Conservation (phyloP, 768 basidiomycete species). For the Hirschioporus abietinus region DNA sequence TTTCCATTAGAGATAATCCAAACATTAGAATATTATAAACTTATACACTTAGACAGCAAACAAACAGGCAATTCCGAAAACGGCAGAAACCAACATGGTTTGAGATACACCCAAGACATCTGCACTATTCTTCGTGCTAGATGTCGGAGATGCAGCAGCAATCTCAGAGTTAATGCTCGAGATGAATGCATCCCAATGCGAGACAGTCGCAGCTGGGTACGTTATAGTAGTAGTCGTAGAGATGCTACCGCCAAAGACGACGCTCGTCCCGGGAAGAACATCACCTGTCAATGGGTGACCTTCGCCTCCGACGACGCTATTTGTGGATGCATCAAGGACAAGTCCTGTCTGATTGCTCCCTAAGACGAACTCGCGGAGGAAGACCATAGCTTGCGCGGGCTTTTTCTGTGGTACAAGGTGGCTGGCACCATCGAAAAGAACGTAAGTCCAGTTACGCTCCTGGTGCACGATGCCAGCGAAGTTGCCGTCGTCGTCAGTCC, state of each 20-base stretch:
- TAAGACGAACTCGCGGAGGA: slow-evolving; percentile 63
- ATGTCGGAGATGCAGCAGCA: not conserved
- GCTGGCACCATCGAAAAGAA: slow-evolving; percentile 32
- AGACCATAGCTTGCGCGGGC: slow-evolving; percentile 50
- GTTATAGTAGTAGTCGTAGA: slow-evolving; percentile 21
- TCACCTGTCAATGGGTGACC: slow-evolving; percentile 37
- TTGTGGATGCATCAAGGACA: slow-evolving; percentile 31
- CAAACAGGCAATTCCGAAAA: not conserved
- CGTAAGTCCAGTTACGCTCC: slow-evolving; percentile 56
- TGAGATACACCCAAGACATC: not conserved
- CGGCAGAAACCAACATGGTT: not conserved
- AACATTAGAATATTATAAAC: not conserved
- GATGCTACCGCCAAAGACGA: slow-evolving; percentile 47
- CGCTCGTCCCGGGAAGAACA: slow-evolving; percentile 47
- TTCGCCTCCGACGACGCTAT: slow-evolving; percentile 45
- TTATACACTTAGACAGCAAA: not conserved
- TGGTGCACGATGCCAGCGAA: slow-evolving; percentile 72
- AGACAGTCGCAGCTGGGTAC: slow-evolving; percentile 26
- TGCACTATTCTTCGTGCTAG: not conserved
- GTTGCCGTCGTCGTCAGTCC: slow-evolving; percentile 53
- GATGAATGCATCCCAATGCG: slow-evolving; percentile 26
- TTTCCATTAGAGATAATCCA: not conserved
- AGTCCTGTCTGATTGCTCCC: slow-evolving; percentile 57
- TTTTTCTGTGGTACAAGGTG: slow-evolving; percentile 32
- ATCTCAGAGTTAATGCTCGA: slow-evolving; percentile 8